phyloP scores from a whole-genome alignment of 345 rosid genomes.

The Hibiscus syriacus region DNA sequence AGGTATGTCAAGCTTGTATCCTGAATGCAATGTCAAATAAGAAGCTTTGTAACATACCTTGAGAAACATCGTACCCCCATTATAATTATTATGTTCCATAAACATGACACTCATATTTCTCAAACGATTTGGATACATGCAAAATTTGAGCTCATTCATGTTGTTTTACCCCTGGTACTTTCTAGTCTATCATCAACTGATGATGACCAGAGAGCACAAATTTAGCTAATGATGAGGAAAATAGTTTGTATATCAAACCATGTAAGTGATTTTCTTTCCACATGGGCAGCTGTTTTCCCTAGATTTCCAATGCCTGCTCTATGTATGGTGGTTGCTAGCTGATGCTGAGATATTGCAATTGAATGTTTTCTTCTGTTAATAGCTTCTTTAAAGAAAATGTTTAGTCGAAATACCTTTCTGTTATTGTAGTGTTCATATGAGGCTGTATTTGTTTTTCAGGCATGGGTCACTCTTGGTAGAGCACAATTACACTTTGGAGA shows the following conservation, averaged over 20 bases:
- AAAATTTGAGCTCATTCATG: neutral
- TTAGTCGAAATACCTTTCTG: neutral
- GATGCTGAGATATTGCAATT: neutral
- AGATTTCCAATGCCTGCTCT: neutral
- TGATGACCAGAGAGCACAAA: neutral
- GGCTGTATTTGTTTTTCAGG: conserved; percentile 36
- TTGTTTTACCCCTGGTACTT: neutral
- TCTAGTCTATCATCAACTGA: neutral
- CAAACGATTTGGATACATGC: neutral
- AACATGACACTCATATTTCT: neutral
- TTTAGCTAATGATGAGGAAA: neutral
- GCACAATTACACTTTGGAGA: conserved; percentile 92
- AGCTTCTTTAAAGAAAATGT: neutral
- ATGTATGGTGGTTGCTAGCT: neutral
- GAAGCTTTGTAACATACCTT: neutral
- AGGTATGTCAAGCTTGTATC: conserved; percentile 32
- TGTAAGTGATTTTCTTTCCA: neutral
- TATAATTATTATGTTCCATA: neutral
- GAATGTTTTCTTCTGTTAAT: neutral
- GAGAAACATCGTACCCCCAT: neutral
- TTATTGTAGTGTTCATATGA: neutral
- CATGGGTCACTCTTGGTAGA: conserved; percentile 91
- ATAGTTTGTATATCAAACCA: neutral
- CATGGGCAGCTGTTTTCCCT: neutral
- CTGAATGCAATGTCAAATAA: too few relatives aligned